Percentiles rank a stretch among this genome's conserved stretches.
Conservation (phyloP, 2,329 filamentous ascomycete species). For the Davidsoniella neocaledoniae region DNA sequence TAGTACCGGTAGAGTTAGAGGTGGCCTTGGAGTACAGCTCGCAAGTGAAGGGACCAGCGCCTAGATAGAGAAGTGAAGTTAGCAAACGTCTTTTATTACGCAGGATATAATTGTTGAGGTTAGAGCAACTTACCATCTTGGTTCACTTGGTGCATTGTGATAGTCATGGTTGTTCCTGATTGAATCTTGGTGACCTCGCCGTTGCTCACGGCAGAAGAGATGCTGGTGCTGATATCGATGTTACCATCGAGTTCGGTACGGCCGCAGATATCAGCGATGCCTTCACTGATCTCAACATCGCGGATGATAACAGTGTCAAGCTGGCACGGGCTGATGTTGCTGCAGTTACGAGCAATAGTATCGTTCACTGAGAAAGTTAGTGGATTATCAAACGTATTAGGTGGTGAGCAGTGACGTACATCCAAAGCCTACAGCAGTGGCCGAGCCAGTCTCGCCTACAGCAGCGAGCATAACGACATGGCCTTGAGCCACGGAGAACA, state of each 20-base stretch:
- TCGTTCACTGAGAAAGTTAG: conserved; percentile 26
- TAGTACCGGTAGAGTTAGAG: conserved; percentile 26
- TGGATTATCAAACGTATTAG: neutral
- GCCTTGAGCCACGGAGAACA: conserved; percentile 20
- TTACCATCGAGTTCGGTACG: conserved; percentile 42
- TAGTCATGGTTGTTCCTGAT: conserved; percentile 24
- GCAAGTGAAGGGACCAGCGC: conserved; percentile 37
- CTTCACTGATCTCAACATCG: conserved; percentile 34
- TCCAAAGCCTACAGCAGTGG: conserved; percentile 32
- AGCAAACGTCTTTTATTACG: conserved; percentile 15
- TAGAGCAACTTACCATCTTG: conserved; percentile 34
- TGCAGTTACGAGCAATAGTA: conserved; percentile 43
- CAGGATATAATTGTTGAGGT: conserved; percentile 24
- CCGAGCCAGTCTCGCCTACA: conserved; percentile 25
- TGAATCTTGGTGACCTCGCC: conserved; percentile 31
- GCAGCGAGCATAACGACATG: conserved; percentile 32
- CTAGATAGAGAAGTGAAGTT: conserved; percentile 13
- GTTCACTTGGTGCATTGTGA: conserved; percentile 37
- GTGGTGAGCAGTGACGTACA: conserved; percentile 17
- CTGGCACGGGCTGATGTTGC: conserved; percentile 48
- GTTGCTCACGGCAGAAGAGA: conserved; percentile 31
- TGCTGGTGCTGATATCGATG: conserved; percentile 42
- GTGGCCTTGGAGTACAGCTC: conserved; percentile 28
- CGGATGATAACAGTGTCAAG: conserved; percentile 48
- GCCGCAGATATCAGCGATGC: conserved; percentile 43